Conservation (phyloP, 2,329 filamentous ascomycete genomes). For the Myriosclerotinia curreyana region DNA sequence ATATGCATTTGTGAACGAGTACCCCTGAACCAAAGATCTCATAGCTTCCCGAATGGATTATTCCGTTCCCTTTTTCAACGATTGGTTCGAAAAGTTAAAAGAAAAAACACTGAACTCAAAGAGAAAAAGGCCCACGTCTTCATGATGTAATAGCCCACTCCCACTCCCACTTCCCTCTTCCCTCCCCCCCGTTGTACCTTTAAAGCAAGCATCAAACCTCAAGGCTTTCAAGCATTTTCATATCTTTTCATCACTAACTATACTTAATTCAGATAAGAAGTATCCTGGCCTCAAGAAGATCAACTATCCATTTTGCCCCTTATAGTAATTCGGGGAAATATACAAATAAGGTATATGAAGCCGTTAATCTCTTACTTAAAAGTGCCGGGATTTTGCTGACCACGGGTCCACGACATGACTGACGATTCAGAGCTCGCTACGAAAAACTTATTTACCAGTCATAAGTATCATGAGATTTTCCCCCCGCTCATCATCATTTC, state of each 20-base stretch:
- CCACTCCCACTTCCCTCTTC: background rate
- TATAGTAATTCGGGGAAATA: background rate
- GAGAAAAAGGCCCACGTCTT: background rate
- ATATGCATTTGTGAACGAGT: slow-evolving; percentile 2
- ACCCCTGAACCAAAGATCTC: slow-evolving; percentile 15
- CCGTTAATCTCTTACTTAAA: slow-evolving; percentile 14
- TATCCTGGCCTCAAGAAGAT: background rate
- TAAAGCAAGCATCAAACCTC: slow-evolving; percentile 10
- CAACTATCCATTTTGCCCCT: background rate
- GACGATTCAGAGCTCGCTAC: background rate
- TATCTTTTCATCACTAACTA: background rate
- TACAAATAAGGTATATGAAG: background rate
- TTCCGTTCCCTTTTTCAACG: background rate
- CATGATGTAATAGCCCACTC: slow-evolving; percentile 17
- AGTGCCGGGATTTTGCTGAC: slow-evolving; percentile 1
- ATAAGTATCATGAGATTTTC: slow-evolving; percentile 13
- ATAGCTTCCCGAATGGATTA: slow-evolving; percentile 2
- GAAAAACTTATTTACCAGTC: background rate
- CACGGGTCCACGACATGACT: slow-evolving; percentile 3
- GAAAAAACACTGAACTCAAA: too few species aligned
- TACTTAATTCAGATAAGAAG: background rate
- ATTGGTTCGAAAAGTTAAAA: background rate
- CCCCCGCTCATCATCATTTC: slow-evolving; percentile 9
- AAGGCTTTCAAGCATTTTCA: slow-evolving; percentile 3
- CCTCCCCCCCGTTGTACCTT: background rate